Conservation (phyloP, 495 filamentous ascomycete genomes). For the Neurospora sp. region DNA sequence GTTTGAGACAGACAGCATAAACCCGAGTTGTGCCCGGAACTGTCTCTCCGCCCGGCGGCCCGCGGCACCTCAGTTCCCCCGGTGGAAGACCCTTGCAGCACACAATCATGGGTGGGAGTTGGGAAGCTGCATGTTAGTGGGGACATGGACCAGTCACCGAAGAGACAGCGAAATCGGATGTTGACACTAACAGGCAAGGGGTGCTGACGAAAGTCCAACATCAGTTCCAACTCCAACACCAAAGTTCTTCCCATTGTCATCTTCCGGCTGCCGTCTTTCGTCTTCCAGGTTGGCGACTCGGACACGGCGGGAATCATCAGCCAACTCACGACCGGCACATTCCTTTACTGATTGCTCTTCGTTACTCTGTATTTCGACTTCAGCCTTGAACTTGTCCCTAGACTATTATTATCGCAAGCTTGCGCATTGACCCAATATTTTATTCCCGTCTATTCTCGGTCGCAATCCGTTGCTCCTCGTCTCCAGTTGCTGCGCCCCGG, state of each 20-base stretch:
- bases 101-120: not conserved
- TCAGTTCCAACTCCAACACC: not conserved
- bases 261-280: not conserved
- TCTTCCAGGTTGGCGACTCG: not conserved
- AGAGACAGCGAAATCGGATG: not conserved
- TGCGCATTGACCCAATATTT: not conserved
- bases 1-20: not conserved
- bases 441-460: not conserved
- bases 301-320: not conserved
- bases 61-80: not conserved
- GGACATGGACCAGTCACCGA: not conserved
- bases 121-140: not conserved
- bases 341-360: not conserved
- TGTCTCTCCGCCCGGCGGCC: not conserved
- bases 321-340: not conserved
- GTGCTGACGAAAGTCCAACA: not conserved
- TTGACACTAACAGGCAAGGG: not conserved
- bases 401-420: not conserved
- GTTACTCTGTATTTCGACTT: not conserved
- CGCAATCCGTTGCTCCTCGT: not conserved
- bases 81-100: not conserved
- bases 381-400: not conserved
- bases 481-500: not conserved
- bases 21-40: not conserved
- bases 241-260: not conserved